phyloP scores from a whole-genome alignment of 106 monocot species.

The Hemerocallis citrina region DNA sequence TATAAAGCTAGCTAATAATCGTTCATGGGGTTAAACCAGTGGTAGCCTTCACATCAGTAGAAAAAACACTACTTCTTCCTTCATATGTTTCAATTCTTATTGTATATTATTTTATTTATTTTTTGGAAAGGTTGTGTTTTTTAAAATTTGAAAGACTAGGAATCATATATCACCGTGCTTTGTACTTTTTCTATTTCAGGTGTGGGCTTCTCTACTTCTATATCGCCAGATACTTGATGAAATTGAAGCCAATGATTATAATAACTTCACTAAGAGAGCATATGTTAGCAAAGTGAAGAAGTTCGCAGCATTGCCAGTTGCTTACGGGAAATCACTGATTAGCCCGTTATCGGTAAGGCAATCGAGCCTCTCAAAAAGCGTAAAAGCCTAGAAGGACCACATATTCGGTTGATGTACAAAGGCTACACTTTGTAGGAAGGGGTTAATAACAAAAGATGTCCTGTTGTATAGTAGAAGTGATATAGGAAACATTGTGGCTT shows the following conservation, averaged over 20 bases:
- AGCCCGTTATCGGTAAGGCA: slow-evolving; percentile 32
- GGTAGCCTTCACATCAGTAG: no score
- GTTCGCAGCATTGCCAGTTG: slow-evolving; percentile 58
- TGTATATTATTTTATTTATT: no score
- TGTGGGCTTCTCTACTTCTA: slow-evolving; percentile 73
- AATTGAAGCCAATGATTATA: slow-evolving; percentile 93
- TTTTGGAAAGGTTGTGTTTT: no score
- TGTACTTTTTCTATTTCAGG: slow-evolving; percentile 43
- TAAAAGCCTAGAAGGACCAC: neutral
- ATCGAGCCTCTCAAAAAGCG: neutral
- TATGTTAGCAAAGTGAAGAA: slow-evolving; percentile 96
- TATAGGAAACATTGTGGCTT: neutral
- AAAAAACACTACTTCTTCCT: no score
- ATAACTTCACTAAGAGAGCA: slow-evolving; percentile 96
- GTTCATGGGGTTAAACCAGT: no score
- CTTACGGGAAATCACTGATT: slow-evolving; percentile 59
- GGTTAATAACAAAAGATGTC: neutral
- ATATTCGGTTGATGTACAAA: slow-evolving; percentile 1
- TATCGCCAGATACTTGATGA: slow-evolving; percentile 89
- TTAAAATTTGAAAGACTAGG: no score
- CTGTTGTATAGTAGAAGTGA: neutral
- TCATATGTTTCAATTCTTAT: no score
- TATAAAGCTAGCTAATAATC: no score
- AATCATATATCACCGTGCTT: no score
- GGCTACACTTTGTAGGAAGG: neutral